A percentile compares a stretch with the other conserved stretches of the same genome.
These are phyloP conservation scores for Trichocladium antarcticum DNA, from an alignment of 495 filamentous ascomycete species.

Conservation along the genomic window DNA sequence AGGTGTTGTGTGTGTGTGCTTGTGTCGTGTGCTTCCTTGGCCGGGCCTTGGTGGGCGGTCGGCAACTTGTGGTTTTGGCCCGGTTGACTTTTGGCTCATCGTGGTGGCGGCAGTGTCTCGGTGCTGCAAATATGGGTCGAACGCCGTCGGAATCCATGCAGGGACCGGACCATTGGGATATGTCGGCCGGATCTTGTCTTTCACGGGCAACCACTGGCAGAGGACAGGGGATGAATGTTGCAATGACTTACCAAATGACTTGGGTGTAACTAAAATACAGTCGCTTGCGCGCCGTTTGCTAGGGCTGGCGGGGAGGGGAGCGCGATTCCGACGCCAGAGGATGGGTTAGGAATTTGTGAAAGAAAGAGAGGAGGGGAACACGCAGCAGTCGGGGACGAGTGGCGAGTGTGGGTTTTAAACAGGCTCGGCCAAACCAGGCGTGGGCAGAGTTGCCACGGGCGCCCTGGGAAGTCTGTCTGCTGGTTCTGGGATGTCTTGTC, in stretches of 20 bases:
- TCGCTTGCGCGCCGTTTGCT: slow-evolving; percentile 13
- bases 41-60: neutral
- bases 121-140: too few relatives aligned
- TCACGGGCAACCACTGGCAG: neutral
- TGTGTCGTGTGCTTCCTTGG: neutral
- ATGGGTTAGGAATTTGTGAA: slow-evolving; percentile 17
- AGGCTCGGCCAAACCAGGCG: slow-evolving; percentile 1
- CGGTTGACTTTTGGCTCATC: too few relatives aligned
- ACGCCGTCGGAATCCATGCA: neutral
- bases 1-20: neutral
- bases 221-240: too few relatives aligned
- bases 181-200: slow-evolving; percentile 11
- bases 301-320: slow-evolving; percentile 1
- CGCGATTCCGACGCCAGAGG: slow-evolving; percentile 10
- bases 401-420: slow-evolving; percentile 19
- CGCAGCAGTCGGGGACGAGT: slow-evolving; percentile 9
- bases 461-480: slow-evolving; percentile 2
- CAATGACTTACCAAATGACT: slow-evolving; percentile 24
- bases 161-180: slow-evolving; percentile 1
- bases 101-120: too few relatives aligned
- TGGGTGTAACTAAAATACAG: slow-evolving; percentile 9
- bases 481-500: slow-evolving; percentile 19
- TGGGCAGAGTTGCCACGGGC: slow-evolving; percentile 4
- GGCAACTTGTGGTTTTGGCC: neutral
- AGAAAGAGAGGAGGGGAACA: slow-evolving; percentile 12